Conservation (phyloP, 106 monocot species). For the Dendrobium nobile region DNA sequence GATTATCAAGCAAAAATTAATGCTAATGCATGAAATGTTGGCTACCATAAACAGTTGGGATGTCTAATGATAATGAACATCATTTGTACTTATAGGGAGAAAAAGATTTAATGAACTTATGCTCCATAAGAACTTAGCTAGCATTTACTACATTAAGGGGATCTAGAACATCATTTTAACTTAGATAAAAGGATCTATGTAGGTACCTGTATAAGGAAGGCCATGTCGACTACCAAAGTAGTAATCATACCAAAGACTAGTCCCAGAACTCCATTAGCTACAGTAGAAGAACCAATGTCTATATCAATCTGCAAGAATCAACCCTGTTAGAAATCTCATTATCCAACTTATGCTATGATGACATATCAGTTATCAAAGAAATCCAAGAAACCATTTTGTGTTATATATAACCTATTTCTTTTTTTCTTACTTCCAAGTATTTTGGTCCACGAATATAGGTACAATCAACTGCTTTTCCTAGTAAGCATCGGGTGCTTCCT, state of each 20-base stretch:
- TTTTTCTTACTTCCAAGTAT: slow-evolving; percentile 75
- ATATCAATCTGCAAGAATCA: slow-evolving; percentile 68
- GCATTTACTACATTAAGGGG: background rate
- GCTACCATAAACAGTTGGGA: background rate
- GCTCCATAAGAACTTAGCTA: background rate
- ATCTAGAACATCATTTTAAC: background rate
- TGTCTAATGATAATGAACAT: background rate
- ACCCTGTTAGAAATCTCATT: slow-evolving; percentile 1
- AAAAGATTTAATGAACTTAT: background rate
- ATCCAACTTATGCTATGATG: background rate
- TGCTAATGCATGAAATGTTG: background rate
- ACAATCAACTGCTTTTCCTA: slow-evolving; percentile 93
- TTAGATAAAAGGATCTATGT: background rate
- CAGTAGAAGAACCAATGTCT: slow-evolving; percentile 97
- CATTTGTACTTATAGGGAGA: background rate
- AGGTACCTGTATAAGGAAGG: slow-evolving; percentile 94
- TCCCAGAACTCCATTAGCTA: slow-evolving; percentile 93
- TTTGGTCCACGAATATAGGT: slow-evolving; percentile 77
- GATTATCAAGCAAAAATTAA: too few relatives aligned
- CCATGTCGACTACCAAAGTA: slow-evolving; percentile 90
- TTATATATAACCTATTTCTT: background rate
- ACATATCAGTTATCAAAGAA: background rate
- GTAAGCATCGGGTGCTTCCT: slow-evolving; percentile 82
- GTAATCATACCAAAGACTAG: slow-evolving; percentile 81
- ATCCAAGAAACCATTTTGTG: background rate